phyloP scores from a whole-genome alignment of 129 eudicot genomes.

The Flaveria linearis region DNA sequence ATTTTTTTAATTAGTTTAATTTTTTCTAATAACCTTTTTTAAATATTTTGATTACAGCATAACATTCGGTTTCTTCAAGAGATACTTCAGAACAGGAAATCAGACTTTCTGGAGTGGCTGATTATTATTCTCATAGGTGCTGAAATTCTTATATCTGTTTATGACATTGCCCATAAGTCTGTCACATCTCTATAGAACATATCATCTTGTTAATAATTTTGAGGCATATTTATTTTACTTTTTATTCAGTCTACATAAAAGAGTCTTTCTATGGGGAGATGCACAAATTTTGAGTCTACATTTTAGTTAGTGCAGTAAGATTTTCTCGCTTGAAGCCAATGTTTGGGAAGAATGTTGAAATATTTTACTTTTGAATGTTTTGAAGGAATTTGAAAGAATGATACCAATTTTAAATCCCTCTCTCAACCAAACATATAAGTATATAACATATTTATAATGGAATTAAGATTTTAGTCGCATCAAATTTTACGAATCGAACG shows the following conservation, averaged over 20 bases:
- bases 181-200: constrained; percentile 48
- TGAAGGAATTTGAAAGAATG: no score
- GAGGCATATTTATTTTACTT: background rate
- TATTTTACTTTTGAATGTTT: no score
- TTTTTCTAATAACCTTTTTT: background rate
- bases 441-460: no score
- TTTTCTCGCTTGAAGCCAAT: background rate
- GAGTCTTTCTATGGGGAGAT: constrained; percentile 3
- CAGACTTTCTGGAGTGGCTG: constrained; percentile 95
- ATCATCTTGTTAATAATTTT: constrained; percentile 11
- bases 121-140: constrained; percentile 80
- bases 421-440: no score
- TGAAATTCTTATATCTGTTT: constrained; percentile 86
- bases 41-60: constrained; percentile 56
- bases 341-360: no score
- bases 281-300: background rate
- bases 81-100: constrained; percentile 90
- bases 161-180: constrained; percentile 74
- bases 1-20: background rate
- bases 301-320: background rate
- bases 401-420: no score
- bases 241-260: background rate
- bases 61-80: constrained; percentile 94
- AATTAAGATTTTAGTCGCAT: no score
- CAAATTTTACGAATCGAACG: no score